Evolutionary conservation across 1,284 basidiomycete species (phyloP), one percentile per base, ranked within the genome.

Genomic region (Papiliotrema laurentii): DNA sequence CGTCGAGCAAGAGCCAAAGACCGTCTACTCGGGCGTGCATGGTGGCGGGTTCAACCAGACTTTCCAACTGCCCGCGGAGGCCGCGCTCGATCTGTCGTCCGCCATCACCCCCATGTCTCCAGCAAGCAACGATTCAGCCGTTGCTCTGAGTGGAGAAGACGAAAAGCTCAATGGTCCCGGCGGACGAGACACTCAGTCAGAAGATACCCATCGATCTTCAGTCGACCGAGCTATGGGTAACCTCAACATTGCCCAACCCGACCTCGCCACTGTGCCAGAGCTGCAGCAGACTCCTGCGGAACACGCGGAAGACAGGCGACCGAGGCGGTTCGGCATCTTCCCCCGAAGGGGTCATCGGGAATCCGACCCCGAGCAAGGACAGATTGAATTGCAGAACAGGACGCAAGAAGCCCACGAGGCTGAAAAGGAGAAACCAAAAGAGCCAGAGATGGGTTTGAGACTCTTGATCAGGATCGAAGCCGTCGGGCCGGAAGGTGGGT

Each of bases 1-100:
- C 13, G 55, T 55, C 18, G 58, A 61, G 24, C 56, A 61, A 19
- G 58, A 72, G 43, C 74, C 74, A n/a, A 76, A 76, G 14, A 73
- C 82, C 0, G 79, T 92, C 7, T 92, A 85, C 64, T 82, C 87
- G 55, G 77, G 79, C n/a, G 75, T 83, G 18, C 81, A 85, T 22
- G 81, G 84, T 0, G 90, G 89, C 19, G 89, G 89, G 0, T 93
- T 92, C 61, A 85, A 81, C 11, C 83, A 81, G 57, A 60, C 77
- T 6, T 81, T 92, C 39, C 83, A 79, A 34, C 73, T 91, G 2
- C 85, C 87, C 39, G 80, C 87, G 50, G 84, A 86, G 10, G 35
- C 58, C 11, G 71, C 69, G n/a, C 47, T 73, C 11, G 70, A 74
- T 46, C 56, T 72, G 4, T 53, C 54, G 13, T 49, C 56, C 1